These are phyloP conservation scores for Pestalotiopsis sp. DNA, from an alignment of 2,329 filamentous ascomycete genomes.

Conservation along the genomic window DNA sequence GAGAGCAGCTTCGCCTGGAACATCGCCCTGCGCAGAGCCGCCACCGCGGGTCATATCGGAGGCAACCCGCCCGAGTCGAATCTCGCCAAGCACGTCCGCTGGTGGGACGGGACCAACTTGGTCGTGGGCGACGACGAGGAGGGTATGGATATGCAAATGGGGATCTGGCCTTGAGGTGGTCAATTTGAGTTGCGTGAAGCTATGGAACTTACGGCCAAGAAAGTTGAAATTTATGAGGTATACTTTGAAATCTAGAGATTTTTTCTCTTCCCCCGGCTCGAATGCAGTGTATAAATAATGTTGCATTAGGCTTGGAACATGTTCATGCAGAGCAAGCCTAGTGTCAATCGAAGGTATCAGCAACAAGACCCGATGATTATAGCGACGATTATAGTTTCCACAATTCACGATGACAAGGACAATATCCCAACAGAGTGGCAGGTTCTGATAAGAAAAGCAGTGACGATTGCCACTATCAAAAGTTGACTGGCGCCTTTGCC, in stretches of 20 bases:
- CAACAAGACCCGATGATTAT: background rate
- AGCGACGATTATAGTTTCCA: background rate
- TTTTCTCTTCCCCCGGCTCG: too few relatives aligned
- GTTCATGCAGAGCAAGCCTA: too few relatives aligned
- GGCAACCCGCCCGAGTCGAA: background rate
- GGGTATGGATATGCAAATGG: conserved; percentile 11
- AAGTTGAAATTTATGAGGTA: too few relatives aligned
- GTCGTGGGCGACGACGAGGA: conserved; percentile 10
- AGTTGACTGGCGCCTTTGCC: background rate
- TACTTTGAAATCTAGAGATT: too few relatives aligned
- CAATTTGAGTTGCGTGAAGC: background rate
- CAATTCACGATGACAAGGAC: background rate
- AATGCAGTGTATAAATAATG: too few relatives aligned
- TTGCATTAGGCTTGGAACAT: too few relatives aligned
- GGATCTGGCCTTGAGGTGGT: conserved; percentile 13
- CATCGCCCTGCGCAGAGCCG: conserved; percentile 41
- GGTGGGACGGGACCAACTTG: conserved; percentile 22
- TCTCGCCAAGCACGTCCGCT: conserved; percentile 23
- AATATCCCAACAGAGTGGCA: background rate
- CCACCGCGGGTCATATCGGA: conserved; percentile 23
- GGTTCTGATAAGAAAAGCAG: background rate
- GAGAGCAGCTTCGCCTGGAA: conserved; percentile 50
- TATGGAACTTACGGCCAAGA: too few relatives aligned
- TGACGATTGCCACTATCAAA: background rate
- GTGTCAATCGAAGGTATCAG: background rate